phyloP scores from a whole-genome alignment of 148 eudicot genomes.

The Heliosperma pusillum region DNA sequence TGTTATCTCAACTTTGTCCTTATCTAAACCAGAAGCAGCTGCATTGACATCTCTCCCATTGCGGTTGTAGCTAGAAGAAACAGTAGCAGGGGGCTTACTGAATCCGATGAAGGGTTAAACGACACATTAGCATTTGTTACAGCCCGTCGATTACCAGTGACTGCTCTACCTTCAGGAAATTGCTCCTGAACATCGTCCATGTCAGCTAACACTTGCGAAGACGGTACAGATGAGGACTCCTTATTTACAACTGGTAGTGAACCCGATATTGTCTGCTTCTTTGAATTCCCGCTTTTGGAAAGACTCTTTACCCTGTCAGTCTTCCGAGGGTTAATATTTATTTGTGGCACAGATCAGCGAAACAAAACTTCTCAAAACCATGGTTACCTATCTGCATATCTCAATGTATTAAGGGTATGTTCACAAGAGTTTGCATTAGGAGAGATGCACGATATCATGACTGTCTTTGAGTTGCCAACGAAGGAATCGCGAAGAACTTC shows the following conservation, averaged over 20 bases:
- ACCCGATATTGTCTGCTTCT: constrained; percentile 64
- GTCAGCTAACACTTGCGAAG: constrained; percentile 48
- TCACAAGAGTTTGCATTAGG: constrained; percentile 96
- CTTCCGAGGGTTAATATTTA: not conserved
- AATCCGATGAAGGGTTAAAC: constrained; percentile 45
- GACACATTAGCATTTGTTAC: constrained; percentile 47
- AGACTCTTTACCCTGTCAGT: constrained; percentile 89
- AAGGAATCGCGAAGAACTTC: constrained; percentile 99
- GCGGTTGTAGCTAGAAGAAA: constrained; percentile 41
- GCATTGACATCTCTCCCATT: constrained; percentile 47
- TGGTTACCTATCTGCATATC: constrained; percentile 95
- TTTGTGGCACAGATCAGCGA: not conserved
- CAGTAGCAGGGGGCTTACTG: constrained; percentile 42
- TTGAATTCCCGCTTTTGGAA: constrained; percentile 78
- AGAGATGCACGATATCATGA: constrained; percentile 98
- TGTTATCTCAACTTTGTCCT: constrained; percentile 48
- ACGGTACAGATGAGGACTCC: constrained; percentile 50
- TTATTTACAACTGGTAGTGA: constrained; percentile 46
- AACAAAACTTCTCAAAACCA: not conserved
- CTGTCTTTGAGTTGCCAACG: constrained; percentile 97
- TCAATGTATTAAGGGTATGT: constrained; percentile 92
- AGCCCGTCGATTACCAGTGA: constrained; percentile 54
- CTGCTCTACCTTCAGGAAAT: constrained; percentile 46
- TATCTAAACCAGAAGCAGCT: constrained; percentile 25
- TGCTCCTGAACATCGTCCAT: constrained; percentile 52